phyloP scores from a whole-genome alignment of 2,329 filamentous ascomycete genomes.

The Aspergillus sp. region DNA sequence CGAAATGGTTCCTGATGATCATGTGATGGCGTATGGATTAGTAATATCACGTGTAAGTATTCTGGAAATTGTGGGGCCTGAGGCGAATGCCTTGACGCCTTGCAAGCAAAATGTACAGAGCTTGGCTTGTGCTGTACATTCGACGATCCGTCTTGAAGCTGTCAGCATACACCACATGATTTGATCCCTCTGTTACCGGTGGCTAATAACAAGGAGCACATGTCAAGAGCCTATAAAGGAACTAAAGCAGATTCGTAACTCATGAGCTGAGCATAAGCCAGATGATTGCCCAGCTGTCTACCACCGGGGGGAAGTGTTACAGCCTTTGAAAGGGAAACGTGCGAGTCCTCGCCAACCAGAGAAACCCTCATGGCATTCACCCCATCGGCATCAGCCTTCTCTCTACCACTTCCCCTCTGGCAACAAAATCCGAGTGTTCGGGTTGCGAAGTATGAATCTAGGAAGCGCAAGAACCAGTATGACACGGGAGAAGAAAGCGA shows the following conservation, averaged over 20 bases:
- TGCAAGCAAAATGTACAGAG: neutral
- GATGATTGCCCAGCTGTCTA: constrained; percentile 7
- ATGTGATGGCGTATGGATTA: neutral
- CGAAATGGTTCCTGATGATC: constrained; percentile 1
- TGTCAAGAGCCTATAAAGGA: neutral
- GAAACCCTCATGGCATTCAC: constrained; percentile 27
- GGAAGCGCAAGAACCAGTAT: constrained; percentile 33
- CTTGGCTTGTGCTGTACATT: too few relatives aligned
- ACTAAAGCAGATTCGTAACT: neutral
- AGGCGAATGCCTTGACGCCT: neutral
- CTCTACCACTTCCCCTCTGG: constrained; percentile 39
- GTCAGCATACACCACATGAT: neutral
- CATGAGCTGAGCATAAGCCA: neutral
- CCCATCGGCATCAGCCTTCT: constrained; percentile 36
- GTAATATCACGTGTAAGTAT: neutral
- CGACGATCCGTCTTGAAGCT: neutral
- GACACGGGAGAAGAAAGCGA: constrained; percentile 28
- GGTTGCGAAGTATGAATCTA: constrained; percentile 35
- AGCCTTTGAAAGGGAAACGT: constrained; percentile 10
- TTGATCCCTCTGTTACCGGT: neutral
- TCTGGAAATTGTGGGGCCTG: neutral
- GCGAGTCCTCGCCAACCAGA: neutral
- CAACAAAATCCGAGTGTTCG: constrained; percentile 37
- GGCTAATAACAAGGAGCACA: neutral
- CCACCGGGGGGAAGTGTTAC: constrained; percentile 11